Evolutionary conservation across 345 rosid genomes (phyloP), one percentile per base, ranked within the genome.

Genomic region (Garcia nutans): DNA sequence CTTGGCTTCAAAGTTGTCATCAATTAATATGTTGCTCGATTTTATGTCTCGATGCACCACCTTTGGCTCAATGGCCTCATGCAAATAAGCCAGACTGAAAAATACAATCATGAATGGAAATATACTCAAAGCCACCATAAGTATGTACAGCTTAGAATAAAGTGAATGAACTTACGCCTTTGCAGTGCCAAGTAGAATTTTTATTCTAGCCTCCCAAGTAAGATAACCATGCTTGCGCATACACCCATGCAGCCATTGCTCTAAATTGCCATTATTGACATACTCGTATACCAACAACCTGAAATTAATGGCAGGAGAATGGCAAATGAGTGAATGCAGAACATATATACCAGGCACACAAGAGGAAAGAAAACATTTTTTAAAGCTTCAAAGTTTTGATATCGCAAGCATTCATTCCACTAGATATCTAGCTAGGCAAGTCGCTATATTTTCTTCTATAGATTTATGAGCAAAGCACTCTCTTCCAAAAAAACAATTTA

Each of bases 1-100:
- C 85, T 90, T 95, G 5, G 97, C 97, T 15, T 90, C 94, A 78
- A 95, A 95, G 67, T 80, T 87, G 65, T 86, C 93, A 74, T 95
- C 86, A 82, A 95, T 91, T 77, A 95, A 81, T 86, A 95, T 91
- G 82, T 95, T 95, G 86, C 99, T 95, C 0, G 99, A 95, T 79
- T 95, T 95, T 80, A 95, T 93, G 87, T 95, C 99, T 77, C 99
- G 88, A 63, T 95, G 99, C 79, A 93, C 97, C 77, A 95, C 99
- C 86, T 95, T 95, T 9, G 99, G 99, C 80, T 95, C 99, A 73
- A 95, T 95, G 77, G 99, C 99, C 82, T 95, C 98, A 23, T 95
- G 99, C 81, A 95, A 84, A 78, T 95, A 95, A 69, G 98, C 89
- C 78, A 93, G 80, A 73, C 99, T 95, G 88, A 73, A 65, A 71